A percentile compares a stretch with the other conserved stretches of the same genome.
Conservation (phyloP, 1,284 basidiomycete species). For the Papiliotrema laurentii region DNA sequence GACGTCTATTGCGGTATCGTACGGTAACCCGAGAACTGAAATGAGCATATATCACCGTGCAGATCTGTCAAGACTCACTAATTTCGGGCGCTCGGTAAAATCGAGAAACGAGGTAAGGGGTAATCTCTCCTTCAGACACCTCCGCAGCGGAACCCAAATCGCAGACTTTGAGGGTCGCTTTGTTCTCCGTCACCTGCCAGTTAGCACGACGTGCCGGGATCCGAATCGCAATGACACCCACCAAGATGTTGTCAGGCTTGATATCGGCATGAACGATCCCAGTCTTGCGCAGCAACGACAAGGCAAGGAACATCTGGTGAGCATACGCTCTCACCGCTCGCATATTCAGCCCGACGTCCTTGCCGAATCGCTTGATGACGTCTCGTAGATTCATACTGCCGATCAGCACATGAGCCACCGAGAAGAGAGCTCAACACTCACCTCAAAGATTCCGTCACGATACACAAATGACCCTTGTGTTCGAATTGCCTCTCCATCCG, state of each 20-base stretch:
- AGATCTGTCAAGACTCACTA: constrained; percentile 58
- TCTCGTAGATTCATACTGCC: constrained; percentile 94
- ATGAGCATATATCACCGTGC: background rate
- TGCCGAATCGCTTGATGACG: constrained; percentile 97
- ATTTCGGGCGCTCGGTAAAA: constrained; percentile 99
- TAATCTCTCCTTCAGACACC: constrained; percentile 83
- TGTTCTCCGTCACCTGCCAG: constrained; percentile 83
- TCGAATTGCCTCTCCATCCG: constrained; percentile 90
- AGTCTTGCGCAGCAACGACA: constrained; percentile 79
- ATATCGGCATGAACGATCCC: constrained; percentile 98
- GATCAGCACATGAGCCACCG: constrained; percentile 6
- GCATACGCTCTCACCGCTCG: constrained; percentile 96
- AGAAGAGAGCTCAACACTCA: constrained; percentile 43
- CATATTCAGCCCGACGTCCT: constrained; percentile 94
- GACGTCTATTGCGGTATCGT: constrained; percentile 88
- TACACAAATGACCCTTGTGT: constrained; percentile 90
- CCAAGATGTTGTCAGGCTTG: constrained; percentile 93
- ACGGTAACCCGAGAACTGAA: constrained; percentile 86
- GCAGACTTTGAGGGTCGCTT: constrained; percentile 89
- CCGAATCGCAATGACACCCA: constrained; percentile 43
- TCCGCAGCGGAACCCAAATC: constrained; percentile 95
- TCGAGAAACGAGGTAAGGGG: constrained; percentile 93
- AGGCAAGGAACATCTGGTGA: constrained; percentile 87
- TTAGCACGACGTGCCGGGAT: constrained; percentile 3
- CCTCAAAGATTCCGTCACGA: constrained; percentile 95